phyloP scores from a whole-genome alignment of 768 basidiomycete species.

The Sporobolomyces phaffii region DNA sequence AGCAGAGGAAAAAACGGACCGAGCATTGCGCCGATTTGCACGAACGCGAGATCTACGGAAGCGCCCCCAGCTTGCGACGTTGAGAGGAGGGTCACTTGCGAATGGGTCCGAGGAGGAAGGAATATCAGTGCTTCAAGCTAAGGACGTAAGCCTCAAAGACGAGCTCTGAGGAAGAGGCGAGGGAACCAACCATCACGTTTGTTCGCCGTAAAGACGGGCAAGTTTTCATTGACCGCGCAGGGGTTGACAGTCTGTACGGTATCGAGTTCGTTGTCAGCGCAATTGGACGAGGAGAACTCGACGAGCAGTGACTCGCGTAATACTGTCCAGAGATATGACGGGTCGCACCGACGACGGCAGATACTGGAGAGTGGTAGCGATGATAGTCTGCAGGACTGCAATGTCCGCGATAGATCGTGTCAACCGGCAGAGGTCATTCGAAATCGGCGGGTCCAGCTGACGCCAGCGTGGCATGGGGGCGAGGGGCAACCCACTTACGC shows the following conservation, averaged over 20 bases:
- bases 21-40: slow-evolving; percentile 77
- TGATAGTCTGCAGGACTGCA: slow-evolving; percentile 73
- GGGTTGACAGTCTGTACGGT: slow-evolving; percentile 57
- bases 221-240: slow-evolving; percentile 33
- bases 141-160: neutral
- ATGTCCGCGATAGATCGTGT: slow-evolving; percentile 63
- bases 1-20: neutral
- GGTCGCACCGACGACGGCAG: slow-evolving; percentile 73
- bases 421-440: neutral
- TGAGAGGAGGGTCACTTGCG: slow-evolving; percentile 15
- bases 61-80: neutral
- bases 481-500: slow-evolving; percentile 67
- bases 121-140: neutral
- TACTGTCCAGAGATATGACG: slow-evolving; percentile 80
- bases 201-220: slow-evolving; percentile 39
- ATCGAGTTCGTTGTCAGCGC: neutral
- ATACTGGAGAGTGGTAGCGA: slow-evolving; percentile 69
- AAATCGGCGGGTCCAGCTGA: neutral
- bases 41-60: slow-evolving; percentile 9
- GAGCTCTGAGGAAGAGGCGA: neutral
- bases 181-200: slow-evolving; percentile 18
- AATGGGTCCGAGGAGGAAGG: neutral
- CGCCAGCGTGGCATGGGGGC: slow-evolving; percentile 56
- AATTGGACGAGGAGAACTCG: no score
- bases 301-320: slow-evolving; percentile 26